phyloP scores from a whole-genome alignment of 1,284 basidiomycete genomes.

The Ganoderma multipileum region DNA sequence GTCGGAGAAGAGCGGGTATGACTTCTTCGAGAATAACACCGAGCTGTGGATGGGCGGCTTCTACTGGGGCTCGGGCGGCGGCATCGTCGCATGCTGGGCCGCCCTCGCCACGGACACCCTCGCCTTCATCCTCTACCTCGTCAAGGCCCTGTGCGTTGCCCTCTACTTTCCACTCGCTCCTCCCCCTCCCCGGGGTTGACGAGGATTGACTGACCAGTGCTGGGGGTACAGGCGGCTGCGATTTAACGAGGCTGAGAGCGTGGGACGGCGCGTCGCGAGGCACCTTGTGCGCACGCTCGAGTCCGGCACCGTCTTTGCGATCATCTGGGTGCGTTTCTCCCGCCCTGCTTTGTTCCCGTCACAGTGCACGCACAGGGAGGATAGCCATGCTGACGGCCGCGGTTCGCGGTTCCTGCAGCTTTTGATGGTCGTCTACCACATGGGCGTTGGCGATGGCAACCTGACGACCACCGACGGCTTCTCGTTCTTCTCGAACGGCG shows the following conservation, averaged over 20 bases:
- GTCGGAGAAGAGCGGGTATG: background rate
- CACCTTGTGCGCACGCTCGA: slow-evolving; percentile 4
- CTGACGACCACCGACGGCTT: background rate
- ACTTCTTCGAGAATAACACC: background rate
- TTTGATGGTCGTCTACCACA: background rate
- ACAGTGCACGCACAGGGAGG: too few species aligned
- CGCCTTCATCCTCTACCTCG: slow-evolving; percentile 4
- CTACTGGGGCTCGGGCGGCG: background rate
- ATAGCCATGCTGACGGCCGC: background rate
- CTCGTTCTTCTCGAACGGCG: slow-evolving; percentile 6
- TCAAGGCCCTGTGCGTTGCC: slow-evolving; percentile 8
- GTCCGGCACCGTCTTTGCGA: slow-evolving; percentile 1
- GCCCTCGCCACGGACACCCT: background rate
- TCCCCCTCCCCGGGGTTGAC: too few species aligned
- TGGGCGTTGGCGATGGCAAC: background rate
- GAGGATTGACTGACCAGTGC: background rate
- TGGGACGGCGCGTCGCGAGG: background rate
- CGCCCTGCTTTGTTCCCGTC: background rate
- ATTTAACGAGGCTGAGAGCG: background rate
- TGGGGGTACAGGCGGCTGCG: background rate
- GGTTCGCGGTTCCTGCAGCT: background rate
- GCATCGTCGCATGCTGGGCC: background rate
- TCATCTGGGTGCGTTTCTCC: slow-evolving; percentile 1
- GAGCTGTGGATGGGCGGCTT: background rate
- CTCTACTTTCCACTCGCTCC: background rate